Conservation (phyloP, 1,139 yeast species). For the Debaryomycetaceae sp. region DNA sequence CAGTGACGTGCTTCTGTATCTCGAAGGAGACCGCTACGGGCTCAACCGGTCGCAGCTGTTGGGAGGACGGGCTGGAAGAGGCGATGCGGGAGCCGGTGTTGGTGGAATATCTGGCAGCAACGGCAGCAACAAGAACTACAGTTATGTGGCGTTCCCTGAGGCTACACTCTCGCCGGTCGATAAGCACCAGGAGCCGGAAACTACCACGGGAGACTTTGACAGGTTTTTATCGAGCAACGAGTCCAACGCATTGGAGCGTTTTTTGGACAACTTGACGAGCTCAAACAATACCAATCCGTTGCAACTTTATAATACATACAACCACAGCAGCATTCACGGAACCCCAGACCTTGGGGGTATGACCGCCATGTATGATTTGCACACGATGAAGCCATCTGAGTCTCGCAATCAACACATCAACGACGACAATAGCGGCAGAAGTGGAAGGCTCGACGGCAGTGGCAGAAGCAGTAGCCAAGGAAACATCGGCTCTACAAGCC, state of each 20-base stretch:
- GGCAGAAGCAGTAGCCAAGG: slow-evolving; percentile 1
- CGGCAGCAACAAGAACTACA: background rate
- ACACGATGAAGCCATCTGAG: slow-evolving; percentile 25
- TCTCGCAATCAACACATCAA: slow-evolving; percentile 1
- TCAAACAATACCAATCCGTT: slow-evolving; percentile 27
- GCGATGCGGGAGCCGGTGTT: background rate
- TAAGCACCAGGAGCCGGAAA: slow-evolving; percentile 6
- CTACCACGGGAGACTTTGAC: slow-evolving; percentile 31
- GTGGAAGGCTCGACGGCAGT: background rate
- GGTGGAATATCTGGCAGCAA: background rate
- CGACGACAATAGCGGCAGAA: background rate
- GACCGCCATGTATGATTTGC: slow-evolving; percentile 20
- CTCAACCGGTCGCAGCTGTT: slow-evolving; percentile 4
- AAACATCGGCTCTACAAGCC: background rate
- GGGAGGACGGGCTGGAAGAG: background rate
- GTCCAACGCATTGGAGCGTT: slow-evolving; percentile 42
- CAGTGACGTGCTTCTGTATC: background rate
- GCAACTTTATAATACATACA: slow-evolving; percentile 24
- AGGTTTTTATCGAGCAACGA: slow-evolving; percentile 45
- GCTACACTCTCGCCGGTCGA: slow-evolving; percentile 2
- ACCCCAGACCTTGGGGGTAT: slow-evolving; percentile 6
- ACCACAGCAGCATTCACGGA: slow-evolving; percentile 4
- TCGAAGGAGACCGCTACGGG: slow-evolving; percentile 1
- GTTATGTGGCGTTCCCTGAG: background rate
- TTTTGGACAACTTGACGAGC: slow-evolving; percentile 42